phyloP scores from a whole-genome alignment of 306 rosid genomes.

The Chamaecrista fasciculata region DNA sequence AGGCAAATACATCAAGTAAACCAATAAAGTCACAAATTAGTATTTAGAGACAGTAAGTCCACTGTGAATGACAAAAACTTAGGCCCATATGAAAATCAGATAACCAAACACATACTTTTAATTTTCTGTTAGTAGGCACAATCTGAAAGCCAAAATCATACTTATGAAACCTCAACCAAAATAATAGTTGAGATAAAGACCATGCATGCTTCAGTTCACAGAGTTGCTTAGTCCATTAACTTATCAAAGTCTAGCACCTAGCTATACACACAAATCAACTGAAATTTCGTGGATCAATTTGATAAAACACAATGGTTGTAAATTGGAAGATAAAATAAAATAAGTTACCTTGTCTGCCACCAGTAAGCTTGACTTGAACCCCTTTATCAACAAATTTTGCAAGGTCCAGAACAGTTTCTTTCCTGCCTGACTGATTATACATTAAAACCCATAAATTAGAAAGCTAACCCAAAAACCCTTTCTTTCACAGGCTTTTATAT shows the following conservation, averaged over 20 bases:
- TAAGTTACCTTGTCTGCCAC: conserved; percentile 73
- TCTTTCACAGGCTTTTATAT: neutral
- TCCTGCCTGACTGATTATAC: conserved; percentile 56
- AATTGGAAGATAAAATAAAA: neutral
- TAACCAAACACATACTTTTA: neutral
- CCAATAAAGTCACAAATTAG: neutral
- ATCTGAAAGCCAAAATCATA: neutral
- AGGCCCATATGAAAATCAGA: neutral
- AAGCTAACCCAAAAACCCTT: neutral
- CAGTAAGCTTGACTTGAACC: conserved; percentile 91
- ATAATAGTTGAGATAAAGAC: neutral
- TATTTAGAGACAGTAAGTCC: neutral
- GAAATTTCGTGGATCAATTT: neutral
- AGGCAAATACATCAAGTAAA: neutral
- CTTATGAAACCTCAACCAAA: neutral
- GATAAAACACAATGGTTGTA: neutral
- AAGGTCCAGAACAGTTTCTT: conserved; percentile 82
- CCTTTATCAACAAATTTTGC: conserved; percentile 93
- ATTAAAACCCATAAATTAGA: neutral
- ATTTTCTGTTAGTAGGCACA: neutral
- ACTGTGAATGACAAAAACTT: neutral
- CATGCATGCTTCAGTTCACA: neutral
- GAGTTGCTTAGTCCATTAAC: neutral
- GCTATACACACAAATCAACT: neutral
- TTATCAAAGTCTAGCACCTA: neutral